These are phyloP conservation scores for Pleurotus ostreatus DNA, from an alignment of 768 basidiomycete species.

Conservation along the genomic window DNA sequence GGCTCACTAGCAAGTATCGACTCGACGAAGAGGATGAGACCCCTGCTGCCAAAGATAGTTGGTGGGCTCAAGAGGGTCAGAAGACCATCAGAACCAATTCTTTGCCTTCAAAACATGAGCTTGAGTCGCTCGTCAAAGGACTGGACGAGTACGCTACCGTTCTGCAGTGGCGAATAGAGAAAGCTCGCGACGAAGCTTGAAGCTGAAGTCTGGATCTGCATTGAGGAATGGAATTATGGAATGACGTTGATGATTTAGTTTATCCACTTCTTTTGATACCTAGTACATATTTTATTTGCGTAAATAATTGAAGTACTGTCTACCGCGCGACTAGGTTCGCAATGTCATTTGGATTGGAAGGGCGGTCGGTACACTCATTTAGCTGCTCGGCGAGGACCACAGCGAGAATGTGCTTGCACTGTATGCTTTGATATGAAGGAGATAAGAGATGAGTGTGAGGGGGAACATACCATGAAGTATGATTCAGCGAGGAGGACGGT, in stretches of 20 bases:
- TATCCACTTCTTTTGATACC: background rate
- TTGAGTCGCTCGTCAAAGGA: constrained; percentile 44
- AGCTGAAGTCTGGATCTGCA: background rate
- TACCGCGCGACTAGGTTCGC: constrained; percentile 35
- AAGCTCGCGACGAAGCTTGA: constrained; percentile 18
- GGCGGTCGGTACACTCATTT: constrained; percentile 45
- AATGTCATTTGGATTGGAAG: constrained; percentile 45
- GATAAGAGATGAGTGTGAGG: too few relatives aligned
- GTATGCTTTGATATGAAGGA: background rate
- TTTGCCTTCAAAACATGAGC: constrained; percentile 26
- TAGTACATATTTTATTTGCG: background rate
- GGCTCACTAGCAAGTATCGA: constrained; percentile 51
- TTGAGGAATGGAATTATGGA: background rate
- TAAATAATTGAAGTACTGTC: constrained; percentile 6
- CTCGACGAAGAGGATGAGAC: constrained; percentile 29
- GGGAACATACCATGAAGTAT: constrained; percentile 55
- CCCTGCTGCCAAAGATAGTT: constrained; percentile 9
- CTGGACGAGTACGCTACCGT: constrained; percentile 58
- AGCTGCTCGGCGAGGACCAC: constrained; percentile 55
- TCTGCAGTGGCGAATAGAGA: constrained; percentile 52
- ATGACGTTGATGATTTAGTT: background rate
- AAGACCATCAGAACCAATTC: constrained; percentile 1
- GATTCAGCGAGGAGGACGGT: constrained; percentile 56
- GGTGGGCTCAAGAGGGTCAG: background rate
- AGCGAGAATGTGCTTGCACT: constrained; percentile 85